Conservation (phyloP, 2,329 filamentous ascomycete genomes). For the Salinomyces thailandicus region DNA sequence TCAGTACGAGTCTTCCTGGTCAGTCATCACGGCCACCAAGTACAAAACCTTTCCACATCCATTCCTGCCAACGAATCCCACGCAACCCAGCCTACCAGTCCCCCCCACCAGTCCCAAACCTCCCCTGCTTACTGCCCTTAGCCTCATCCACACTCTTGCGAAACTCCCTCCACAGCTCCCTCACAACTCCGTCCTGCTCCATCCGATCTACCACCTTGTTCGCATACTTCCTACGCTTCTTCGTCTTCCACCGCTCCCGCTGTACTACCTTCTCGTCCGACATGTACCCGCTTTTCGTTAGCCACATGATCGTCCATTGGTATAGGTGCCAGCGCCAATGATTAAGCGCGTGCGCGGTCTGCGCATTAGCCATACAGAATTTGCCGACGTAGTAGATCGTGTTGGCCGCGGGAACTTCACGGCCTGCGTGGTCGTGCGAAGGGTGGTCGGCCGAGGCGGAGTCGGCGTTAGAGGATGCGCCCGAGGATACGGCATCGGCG, state of each 20-base stretch:
- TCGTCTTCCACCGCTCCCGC: constrained; percentile 51
- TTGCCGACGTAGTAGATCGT: constrained; percentile 45
- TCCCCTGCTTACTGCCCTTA: constrained; percentile 37
- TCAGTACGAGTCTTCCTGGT: too few relatives aligned
- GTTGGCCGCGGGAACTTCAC: constrained; percentile 34
- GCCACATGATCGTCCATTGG: constrained; percentile 55
- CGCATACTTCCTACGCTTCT: constrained; percentile 49
- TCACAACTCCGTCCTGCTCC: constrained; percentile 49
- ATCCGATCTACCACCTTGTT: constrained; percentile 55
- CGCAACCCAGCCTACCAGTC: neutral
- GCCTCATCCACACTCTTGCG: constrained; percentile 51
- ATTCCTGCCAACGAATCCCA: too few relatives aligned
- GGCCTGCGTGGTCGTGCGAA: constrained; percentile 40
- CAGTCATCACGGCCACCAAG: too few relatives aligned
- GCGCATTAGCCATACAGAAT: constrained; percentile 53
- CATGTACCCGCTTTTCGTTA: constrained; percentile 50
- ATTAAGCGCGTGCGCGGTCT: constrained; percentile 58
- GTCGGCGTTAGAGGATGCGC: constrained; percentile 15
- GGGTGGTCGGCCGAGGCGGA: constrained; percentile 23
- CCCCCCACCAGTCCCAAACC: constrained; percentile 5
- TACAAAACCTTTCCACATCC: too few relatives aligned
- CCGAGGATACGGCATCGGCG: constrained; percentile 43
- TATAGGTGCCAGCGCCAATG: constrained; percentile 72
- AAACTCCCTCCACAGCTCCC: constrained; percentile 54
- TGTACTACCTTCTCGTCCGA: constrained; percentile 47